Evolutionary conservation across 345 rosid genomes (phyloP), one percentile per base, ranked within the genome.

Genomic region (Gossypium anomalum): DNA sequence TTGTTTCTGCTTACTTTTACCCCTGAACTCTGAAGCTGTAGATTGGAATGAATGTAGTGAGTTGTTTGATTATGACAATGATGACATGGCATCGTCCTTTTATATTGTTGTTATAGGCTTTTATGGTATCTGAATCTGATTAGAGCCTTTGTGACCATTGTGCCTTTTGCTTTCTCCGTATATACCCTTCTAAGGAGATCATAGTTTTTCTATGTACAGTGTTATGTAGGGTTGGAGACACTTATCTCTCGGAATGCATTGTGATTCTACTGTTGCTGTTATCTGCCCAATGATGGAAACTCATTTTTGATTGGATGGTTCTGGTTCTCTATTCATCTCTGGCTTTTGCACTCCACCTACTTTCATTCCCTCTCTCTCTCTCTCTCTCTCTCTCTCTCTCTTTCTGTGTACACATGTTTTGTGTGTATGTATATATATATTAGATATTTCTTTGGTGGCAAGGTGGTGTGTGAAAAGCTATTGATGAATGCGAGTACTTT

Each of bases 201-300:
- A 22, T 45, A 29, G 8, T 11, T 66, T 17, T 2, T 27, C n/a
- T 66, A 17, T 14, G 22, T 1, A 9, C 38, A 4, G 38, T 9
- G 23, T 60, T 61, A 4, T 38, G 12, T 41, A 19, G 23, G 70
- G 44, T 27, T 64, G 9, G 17, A 62, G 7, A 20, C 9, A 34
- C 38, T 25, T 59, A 9, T 3, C 25, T 15, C 34, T 19, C 20
- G 59, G 27, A 12, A 20, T 56, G 20, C 47, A 27, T 49, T 19
- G 9, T 27, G 38, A 19, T 34, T 34, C 38, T 34, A 14, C 9
- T 44, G 23, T 23, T 19, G 38, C 38, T 34, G 38, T 34, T 34
- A 0, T 29, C 14, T 57, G 22, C 62, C 77, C 80, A 14, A 29
- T 73, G 80, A 80, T 73, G 77, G 60, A 80, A 80, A 44, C 71